These are phyloP conservation scores for Porogramme epimiltina DNA, from an alignment of 1,284 basidiomycete genomes.

Conservation along the genomic window DNA sequence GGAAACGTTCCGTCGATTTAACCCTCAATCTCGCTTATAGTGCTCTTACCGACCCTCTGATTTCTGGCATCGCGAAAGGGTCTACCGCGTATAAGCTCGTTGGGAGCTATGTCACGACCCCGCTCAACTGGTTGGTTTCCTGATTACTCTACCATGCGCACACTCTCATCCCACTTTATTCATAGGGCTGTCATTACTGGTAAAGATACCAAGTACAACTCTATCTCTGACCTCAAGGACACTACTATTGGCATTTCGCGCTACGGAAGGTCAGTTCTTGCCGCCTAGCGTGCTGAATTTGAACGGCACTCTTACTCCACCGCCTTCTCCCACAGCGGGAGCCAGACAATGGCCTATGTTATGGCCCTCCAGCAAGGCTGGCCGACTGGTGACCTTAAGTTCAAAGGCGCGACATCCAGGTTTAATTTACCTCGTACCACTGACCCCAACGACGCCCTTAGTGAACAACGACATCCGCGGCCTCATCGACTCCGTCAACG, in stretches of 20 bases:
- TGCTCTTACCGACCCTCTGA: conserved; percentile 92
- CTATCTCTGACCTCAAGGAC: conserved; percentile 77
- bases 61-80: conserved; percentile 91
- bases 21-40: conserved; percentile 38
- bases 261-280: conserved; percentile 66
- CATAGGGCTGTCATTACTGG: conserved; percentile 92
- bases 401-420: conserved; percentile 69
- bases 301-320: neutral
- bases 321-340: conserved; percentile 58
- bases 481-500: conserved; percentile 90
- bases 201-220: conserved; percentile 70
- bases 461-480: conserved; percentile 91
- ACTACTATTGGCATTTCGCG: conserved; percentile 91
- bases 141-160: neutral
- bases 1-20: neutral
- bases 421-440: too few relatives aligned
- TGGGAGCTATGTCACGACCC: conserved; percentile 89
- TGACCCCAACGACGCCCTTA: conserved; percentile 32
- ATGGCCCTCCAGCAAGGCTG: conserved; percentile 89
- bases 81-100: conserved; percentile 88
- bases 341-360: conserved; percentile 93
- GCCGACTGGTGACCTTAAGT: conserved; percentile 71
- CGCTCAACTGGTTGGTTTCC: conserved; percentile 76
- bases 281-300: too few relatives aligned
- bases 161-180: too few relatives aligned